Evolutionary conservation across 2,329 filamentous ascomycete genomes (phyloP).

Genomic region (Aureobasidium sp.): DNA sequence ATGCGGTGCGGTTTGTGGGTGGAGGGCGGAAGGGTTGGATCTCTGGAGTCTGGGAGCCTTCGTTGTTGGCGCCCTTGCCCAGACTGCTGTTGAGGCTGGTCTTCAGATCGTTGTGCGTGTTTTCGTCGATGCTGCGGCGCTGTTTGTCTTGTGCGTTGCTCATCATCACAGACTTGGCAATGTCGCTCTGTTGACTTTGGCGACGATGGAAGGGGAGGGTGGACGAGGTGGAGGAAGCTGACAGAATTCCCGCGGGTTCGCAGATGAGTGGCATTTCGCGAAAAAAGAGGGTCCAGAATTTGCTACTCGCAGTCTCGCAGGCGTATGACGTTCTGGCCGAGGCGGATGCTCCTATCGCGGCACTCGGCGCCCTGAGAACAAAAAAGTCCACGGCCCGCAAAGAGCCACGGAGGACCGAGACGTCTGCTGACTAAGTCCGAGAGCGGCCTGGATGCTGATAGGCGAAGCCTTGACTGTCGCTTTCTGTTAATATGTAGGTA

Average conservation of each 20-base stretch:
- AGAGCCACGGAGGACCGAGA: too few species aligned
- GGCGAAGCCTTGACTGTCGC: constrained; percentile 4
- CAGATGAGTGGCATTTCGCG: constrained; percentile 20
- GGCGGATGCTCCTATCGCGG: constrained; percentile 8
- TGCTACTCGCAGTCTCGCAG: neutral
- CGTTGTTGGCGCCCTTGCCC: neutral
- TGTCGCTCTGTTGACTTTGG: constrained; percentile 28
- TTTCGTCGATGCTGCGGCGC: constrained; percentile 15
- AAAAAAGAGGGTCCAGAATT: constrained; percentile 14
- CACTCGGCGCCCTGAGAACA: neutral
- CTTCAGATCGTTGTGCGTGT: constrained; percentile 15
- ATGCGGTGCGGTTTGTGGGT: constrained; percentile 10
- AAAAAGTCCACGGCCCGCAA: too few species aligned
- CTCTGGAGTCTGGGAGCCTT: neutral
- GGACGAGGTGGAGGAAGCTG: constrained; percentile 10
- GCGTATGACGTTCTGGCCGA: neutral
- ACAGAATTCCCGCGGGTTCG: constrained; percentile 12
- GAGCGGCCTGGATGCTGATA: neutral
- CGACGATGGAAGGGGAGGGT: constrained; percentile 22
- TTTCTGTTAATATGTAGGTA: neutral
- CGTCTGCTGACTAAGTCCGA: neutral
- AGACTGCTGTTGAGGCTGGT: constrained; percentile 15
- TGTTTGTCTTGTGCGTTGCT: constrained; percentile 21
- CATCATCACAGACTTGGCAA: constrained; percentile 27
- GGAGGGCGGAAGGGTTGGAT: constrained; percentile 5